These are phyloP conservation scores for Hondaea fermentalgiana DNA, from an alignment of 108 stramenopile species.

Conservation along the genomic window DNA sequence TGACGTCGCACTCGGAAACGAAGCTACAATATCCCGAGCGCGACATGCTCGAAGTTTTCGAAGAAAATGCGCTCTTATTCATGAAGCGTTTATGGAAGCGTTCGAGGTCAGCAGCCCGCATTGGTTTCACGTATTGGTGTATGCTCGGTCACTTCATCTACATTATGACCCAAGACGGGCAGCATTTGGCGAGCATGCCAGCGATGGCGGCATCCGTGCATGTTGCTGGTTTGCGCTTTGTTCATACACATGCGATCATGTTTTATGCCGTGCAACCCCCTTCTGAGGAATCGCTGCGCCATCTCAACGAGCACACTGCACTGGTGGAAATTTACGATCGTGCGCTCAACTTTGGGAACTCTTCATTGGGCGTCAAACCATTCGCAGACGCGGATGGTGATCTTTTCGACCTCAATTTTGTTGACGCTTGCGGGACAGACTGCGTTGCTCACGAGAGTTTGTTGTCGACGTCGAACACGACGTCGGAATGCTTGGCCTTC, in stretches of 20 bases:
- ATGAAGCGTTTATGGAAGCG: neutral
- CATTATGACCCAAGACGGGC: neutral
- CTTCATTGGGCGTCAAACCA: neutral
- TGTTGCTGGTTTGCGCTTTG: neutral
- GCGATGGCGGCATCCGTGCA: neutral
- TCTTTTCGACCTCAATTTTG: neutral
- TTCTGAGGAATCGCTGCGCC: neutral
- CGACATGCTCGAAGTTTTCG: neutral
- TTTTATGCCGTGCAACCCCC: neutral
- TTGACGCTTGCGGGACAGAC: neutral
- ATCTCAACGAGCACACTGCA: neutral
- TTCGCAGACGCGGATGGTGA: neutral
- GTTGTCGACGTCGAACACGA: too few relatives aligned
- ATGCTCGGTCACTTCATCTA: neutral
- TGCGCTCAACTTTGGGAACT: neutral
- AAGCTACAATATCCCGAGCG: neutral
- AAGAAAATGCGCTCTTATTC: neutral
- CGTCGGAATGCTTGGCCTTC: neutral
- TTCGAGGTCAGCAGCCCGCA: neutral
- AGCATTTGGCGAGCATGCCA: neutral
- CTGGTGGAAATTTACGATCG: neutral
- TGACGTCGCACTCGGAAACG: neutral
- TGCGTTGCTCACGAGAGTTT: neutral
- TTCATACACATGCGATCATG: neutral
- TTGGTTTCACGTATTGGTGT: neutral